Percentiles rank a stretch among this genome's conserved stretches.
phyloP scores from a whole-genome alignment of 2,329 filamentous ascomycete genomes.

The Stemphylium beticola region DNA sequence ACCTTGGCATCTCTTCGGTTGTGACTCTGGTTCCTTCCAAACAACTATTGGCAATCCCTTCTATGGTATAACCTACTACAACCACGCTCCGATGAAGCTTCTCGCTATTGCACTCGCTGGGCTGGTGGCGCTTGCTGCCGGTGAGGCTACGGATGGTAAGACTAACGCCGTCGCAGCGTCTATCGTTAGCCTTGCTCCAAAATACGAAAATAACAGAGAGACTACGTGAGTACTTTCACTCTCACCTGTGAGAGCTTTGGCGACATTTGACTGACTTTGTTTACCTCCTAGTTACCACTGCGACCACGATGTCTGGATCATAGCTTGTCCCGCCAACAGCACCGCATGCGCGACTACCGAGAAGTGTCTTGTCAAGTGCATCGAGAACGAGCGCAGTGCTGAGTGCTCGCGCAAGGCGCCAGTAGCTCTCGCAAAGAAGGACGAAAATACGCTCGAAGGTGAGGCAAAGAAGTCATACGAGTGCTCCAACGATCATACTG shows the following conservation, averaged over 20 bases:
- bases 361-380: not conserved
- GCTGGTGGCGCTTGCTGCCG: constrained; percentile 6
- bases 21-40: not conserved
- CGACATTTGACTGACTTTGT: too few relatives aligned
- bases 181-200: too few relatives aligned
- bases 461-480: constrained; percentile 6
- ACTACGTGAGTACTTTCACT: not conserved
- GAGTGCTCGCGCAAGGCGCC: not conserved
- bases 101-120: constrained; percentile 4
- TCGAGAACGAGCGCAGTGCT: not conserved
- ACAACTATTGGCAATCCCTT: not conserved
- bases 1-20: not conserved
- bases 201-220: not conserved
- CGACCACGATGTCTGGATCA: not conserved
- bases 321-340: not conserved
- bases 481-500: constrained; percentile 9
- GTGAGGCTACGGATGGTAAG: not conserved
- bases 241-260: too few relatives aligned
- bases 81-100: constrained; percentile 11
- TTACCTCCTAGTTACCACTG: constrained; percentile 1
- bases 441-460: not conserved
- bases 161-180: not conserved
- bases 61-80: not conserved
- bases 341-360: not conserved
- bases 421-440: not conserved